Percentiles rank a stretch among this genome's conserved stretches.
These are phyloP conservation scores for Penicillium taxi DNA, from an alignment of 495 filamentous ascomycete species.

Conservation along the genomic window DNA sequence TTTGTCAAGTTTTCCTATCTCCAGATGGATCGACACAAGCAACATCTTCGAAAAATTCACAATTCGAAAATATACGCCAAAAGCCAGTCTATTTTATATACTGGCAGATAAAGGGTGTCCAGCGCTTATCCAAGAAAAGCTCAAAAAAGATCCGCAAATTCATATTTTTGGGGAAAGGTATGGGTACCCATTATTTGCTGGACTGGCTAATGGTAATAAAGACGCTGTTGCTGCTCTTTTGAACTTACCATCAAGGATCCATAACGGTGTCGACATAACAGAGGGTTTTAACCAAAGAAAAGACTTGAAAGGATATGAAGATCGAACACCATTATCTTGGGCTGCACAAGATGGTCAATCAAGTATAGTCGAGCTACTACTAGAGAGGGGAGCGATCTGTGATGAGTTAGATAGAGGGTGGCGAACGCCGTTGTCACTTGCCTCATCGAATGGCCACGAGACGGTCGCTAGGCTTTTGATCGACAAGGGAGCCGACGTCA, in stretches of 20 bases:
- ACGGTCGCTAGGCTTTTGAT: too few species aligned
- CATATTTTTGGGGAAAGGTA: slow-evolving; percentile 30
- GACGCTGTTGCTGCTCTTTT: slow-evolving; percentile 23
- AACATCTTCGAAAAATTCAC: slow-evolving; percentile 31
- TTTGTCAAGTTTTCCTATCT: slow-evolving; percentile 23
- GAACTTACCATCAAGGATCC: slow-evolving; percentile 3
- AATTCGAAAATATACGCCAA: slow-evolving; percentile 21
- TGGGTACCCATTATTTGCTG: slow-evolving; percentile 38
- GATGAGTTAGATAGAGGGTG: too few species aligned
- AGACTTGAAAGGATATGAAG: slow-evolving; percentile 2
- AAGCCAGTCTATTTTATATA: slow-evolving; percentile 39
- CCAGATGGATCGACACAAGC: slow-evolving; percentile 28
- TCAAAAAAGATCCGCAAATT: slow-evolving; percentile 15
- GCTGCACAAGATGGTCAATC: slow-evolving; percentile 11
- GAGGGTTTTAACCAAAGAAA: slow-evolving; percentile 7
- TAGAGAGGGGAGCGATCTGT: neutral
- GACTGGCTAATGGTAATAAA: slow-evolving; percentile 22
- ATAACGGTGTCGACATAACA: slow-evolving; percentile 9
- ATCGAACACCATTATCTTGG: slow-evolving; percentile 19
- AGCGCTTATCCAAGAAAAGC: slow-evolving; percentile 28
- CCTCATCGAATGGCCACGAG: too few species aligned
- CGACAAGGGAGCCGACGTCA: too few species aligned
- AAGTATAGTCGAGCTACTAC: neutral
- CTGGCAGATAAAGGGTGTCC: slow-evolving; percentile 34
- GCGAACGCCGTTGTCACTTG: too few species aligned